phyloP scores from a whole-genome alignment of 345 rosid genomes.

The Cardiospermum halicacabum region DNA sequence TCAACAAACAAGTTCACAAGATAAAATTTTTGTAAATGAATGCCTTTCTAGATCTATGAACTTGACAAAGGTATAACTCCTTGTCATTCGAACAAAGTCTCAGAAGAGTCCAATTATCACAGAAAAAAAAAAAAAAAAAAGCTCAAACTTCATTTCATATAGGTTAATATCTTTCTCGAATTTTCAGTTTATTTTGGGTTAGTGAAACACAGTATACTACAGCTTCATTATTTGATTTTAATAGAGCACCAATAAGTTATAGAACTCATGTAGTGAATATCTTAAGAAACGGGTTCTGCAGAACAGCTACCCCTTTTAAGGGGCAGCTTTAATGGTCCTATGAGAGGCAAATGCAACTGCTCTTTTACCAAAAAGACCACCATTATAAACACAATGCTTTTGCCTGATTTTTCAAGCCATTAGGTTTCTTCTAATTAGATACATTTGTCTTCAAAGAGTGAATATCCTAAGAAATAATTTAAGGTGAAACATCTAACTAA shows the following conservation, averaged over 20 bases:
- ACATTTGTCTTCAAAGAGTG: too few relatives aligned
- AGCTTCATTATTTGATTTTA: too few relatives aligned
- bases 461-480: neutral
- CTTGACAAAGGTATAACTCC: neutral
- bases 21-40: neutral
- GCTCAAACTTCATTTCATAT: neutral
- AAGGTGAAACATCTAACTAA: neutral
- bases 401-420: too few relatives aligned
- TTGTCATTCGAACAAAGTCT: neutral
- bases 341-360: neutral
- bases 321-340: neutral
- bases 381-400: too few relatives aligned
- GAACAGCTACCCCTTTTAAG: neutral
- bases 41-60: neutral
- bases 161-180: neutral
- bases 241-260: too few relatives aligned
- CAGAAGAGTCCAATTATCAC: neutral
- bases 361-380: too few relatives aligned
- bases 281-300: neutral
- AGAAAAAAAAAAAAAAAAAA: neutral
- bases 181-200: too few relatives aligned
- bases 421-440: too few relatives aligned
- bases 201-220: too few relatives aligned
- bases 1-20: neutral
- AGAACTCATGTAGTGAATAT: neutral